A percentile compares a stretch with the other conserved stretches of the same genome.
These are phyloP conservation scores for Emergomyces orientalis DNA, from an alignment of 2,329 filamentous ascomycete genomes.

Conservation along the genomic window DNA sequence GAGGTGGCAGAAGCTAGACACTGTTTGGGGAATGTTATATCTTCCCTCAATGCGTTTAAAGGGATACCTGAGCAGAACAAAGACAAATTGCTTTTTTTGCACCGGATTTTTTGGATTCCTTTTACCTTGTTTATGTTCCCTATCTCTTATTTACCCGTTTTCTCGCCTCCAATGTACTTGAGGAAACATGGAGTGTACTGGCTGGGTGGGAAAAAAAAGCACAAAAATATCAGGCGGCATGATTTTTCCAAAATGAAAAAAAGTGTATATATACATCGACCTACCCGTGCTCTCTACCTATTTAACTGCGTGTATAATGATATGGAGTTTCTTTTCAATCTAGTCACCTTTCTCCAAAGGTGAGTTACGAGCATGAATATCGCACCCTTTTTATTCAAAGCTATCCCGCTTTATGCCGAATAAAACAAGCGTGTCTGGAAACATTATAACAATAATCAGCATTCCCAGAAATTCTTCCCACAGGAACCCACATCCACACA, in stretches of 20 bases:
- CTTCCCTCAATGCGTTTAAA: not conserved
- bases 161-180: not conserved
- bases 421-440: not conserved
- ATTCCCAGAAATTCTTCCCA: not conserved
- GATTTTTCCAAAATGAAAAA: not conserved
- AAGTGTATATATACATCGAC: not conserved
- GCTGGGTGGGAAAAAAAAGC: not conserved
- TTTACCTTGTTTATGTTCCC: not conserved
- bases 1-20: not conserved
- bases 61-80: not conserved
- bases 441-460: not conserved
- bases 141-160: not conserved
- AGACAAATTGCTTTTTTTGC: not conserved
- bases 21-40: not conserved
- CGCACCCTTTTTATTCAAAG: not conserved
- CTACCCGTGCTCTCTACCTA: not conserved
- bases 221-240: not conserved
- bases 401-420: not conserved
- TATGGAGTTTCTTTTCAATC: not conserved
- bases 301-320: conserved; percentile 3
- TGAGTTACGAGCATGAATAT: not conserved
- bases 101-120: conserved; percentile 2
- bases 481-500: not conserved
- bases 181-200: not conserved
- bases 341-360: not conserved